A percentile compares a stretch with the other conserved stretches of the same genome.
Evolutionary conservation across 2,329 filamentous ascomycete species (phyloP).

Genomic region (Harringtonia aguacate): DNA sequence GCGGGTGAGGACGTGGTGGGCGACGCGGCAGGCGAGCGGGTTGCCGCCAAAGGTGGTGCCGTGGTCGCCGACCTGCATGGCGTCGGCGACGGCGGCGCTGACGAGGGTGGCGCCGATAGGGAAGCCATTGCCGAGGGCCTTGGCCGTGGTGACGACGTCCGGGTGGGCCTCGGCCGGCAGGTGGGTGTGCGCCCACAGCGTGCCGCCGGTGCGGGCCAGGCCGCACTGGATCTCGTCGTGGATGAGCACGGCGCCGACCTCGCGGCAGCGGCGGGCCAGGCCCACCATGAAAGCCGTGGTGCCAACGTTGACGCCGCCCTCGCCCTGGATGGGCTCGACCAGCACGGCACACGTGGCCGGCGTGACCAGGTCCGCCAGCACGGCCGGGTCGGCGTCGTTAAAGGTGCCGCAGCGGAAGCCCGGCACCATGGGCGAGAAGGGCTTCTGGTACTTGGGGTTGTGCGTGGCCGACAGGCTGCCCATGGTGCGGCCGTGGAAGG

Average conservation of each 20-base stretch:
- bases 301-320: slow-evolving; percentile 83
- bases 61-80: slow-evolving; percentile 62
- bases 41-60: slow-evolving; percentile 93
- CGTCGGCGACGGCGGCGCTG: slow-evolving; percentile 51
- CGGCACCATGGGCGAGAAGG: slow-evolving; percentile 90
- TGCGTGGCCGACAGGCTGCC: slow-evolving; percentile 90
- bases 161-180: slow-evolving; percentile 75
- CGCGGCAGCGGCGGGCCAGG: slow-evolving; percentile 72
- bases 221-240: slow-evolving; percentile 98
- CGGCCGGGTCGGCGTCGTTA: slow-evolving; percentile 72
- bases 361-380: slow-evolving; percentile 63
- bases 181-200: slow-evolving; percentile 76
- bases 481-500: slow-evolving; percentile 96
- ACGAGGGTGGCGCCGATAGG: slow-evolving; percentile 77
- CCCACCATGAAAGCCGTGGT: slow-evolving; percentile 73
- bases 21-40: slow-evolving; percentile 73
- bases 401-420: slow-evolving; percentile 80
- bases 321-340: slow-evolving; percentile 93
- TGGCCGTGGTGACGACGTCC: slow-evolving; percentile 87
- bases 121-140: slow-evolving; percentile 93
- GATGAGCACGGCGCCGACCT: slow-evolving; percentile 80
- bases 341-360: slow-evolving; percentile 88
- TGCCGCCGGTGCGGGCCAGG: slow-evolving; percentile 66
- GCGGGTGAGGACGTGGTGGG: slow-evolving; percentile 72
- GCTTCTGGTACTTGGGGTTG: slow-evolving; percentile 94